A percentile compares a stretch with the other conserved stretches of the same genome.
These are phyloP conservation scores for Colletotrichum aenigma DNA, from an alignment of 2,329 filamentous ascomycete species.

Conservation along the genomic window DNA sequence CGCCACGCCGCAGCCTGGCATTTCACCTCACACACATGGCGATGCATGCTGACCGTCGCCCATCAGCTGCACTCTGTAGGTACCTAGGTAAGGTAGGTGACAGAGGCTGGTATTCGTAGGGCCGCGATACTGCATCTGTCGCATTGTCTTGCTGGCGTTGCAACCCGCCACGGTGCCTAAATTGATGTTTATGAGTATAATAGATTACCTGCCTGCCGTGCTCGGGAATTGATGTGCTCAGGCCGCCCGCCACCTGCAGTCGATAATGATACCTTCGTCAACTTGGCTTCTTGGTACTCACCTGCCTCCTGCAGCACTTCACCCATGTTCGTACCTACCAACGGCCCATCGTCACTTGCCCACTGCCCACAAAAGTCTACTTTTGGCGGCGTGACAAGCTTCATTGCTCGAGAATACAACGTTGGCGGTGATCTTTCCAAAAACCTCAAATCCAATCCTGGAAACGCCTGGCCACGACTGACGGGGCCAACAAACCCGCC, in stretches of 20 bases:
- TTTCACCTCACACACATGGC: no score
- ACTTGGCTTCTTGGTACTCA: not conserved
- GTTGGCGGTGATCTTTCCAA: not conserved
- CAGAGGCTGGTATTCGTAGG: not conserved
- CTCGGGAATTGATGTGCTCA: slow-evolving; percentile 1
- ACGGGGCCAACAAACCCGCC: not conserved
- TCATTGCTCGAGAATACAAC: not conserved
- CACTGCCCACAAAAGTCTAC: not conserved
- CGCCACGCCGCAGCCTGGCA: not conserved
- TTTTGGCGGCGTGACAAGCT: not conserved
- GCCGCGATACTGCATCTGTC: not conserved
- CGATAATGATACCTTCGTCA: not conserved
- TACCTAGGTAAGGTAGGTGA: not conserved
- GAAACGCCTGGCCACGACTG: not conserved
- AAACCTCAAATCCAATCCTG: not conserved
- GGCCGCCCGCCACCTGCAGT: not conserved
- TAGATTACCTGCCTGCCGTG: not conserved
- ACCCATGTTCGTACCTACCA: not conserved
- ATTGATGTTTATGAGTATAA: not conserved
- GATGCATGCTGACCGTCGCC: not conserved
- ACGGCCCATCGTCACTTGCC: not conserved
- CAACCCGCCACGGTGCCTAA: not conserved
- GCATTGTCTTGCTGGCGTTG: not conserved
- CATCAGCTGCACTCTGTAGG: not conserved
- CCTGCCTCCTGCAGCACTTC: not conserved